Evolutionary conservation across 2,329 filamentous ascomycete species (phyloP).

Genomic region (Colletotrichum somersetense): DNA sequence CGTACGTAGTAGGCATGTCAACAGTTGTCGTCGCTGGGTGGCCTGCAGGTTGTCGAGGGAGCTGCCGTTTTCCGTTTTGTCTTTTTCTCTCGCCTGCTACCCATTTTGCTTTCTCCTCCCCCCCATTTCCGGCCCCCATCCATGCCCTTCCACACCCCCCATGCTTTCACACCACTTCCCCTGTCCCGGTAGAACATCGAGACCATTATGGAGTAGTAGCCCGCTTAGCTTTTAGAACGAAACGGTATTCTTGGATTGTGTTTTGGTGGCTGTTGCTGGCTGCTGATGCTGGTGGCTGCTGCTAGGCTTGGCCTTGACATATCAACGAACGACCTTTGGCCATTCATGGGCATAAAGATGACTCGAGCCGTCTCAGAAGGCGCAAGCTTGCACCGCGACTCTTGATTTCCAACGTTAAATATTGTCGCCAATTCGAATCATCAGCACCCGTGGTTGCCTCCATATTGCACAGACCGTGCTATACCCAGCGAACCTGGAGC

Average conservation of each 20-base stretch:
- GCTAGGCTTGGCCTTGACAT: slow-evolving; percentile 22
- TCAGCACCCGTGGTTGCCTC: slow-evolving; percentile 7
- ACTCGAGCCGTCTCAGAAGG: slow-evolving; percentile 40
- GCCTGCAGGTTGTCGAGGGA: neutral
- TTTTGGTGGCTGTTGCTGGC: slow-evolving; percentile 9
- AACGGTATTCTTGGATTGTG: slow-evolving; percentile 35
- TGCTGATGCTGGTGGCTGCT: neutral
- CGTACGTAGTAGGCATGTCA: neutral
- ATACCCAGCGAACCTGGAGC: neutral
- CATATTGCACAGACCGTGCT: slow-evolving; percentile 27
- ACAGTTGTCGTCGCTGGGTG: slow-evolving; percentile 16
- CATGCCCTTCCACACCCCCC: slow-evolving; percentile 19
- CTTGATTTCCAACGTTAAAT: slow-evolving; percentile 29
- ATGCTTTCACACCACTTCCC: slow-evolving; percentile 11
- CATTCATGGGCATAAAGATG: slow-evolving; percentile 29
- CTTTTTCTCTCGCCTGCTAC: neutral
- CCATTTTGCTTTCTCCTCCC: neutral
- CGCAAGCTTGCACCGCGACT: slow-evolving; percentile 24
- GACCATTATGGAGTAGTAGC: slow-evolving; percentile 5
- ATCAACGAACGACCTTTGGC: slow-evolving; percentile 34
- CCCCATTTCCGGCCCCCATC: neutral
- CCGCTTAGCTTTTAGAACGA: slow-evolving; percentile 35
- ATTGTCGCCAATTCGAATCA: slow-evolving; percentile 34
- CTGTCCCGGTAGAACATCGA: slow-evolving; percentile 26
- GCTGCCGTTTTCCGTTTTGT: slow-evolving; percentile 6